These are phyloP conservation scores for Cladophialophora yegresii DNA, from an alignment of 2,329 filamentous ascomycete species.

Conservation along the genomic window DNA sequence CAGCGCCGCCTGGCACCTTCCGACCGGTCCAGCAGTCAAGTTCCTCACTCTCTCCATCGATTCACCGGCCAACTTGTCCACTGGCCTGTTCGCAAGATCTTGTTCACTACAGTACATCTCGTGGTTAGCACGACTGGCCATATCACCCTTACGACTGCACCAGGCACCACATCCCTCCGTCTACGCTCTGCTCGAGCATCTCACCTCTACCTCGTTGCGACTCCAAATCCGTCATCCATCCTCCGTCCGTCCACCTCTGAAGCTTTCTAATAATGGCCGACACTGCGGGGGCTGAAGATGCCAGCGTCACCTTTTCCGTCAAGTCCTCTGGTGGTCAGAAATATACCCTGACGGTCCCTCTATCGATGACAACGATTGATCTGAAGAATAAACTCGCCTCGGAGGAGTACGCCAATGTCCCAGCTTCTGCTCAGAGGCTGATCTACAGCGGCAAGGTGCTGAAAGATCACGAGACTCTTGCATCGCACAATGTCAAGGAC, in stretches of 20 bases:
- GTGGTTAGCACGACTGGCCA: background rate
- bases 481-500: constrained; percentile 89
- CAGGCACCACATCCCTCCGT: background rate
- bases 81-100: background rate
- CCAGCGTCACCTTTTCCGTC: constrained; percentile 86
- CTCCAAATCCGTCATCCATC: constrained; percentile 11
- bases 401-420: constrained; percentile 80
- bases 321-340: constrained; percentile 93
- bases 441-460: constrained; percentile 97
- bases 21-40: background rate
- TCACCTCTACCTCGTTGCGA: background rate
- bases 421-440: constrained; percentile 83
- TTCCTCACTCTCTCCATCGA: constrained; percentile 13
- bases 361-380: constrained; percentile 75
- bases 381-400: constrained; percentile 86
- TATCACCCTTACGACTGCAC: background rate
- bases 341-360: constrained; percentile 77
- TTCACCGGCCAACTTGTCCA: constrained; percentile 8
- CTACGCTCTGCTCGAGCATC: background rate
- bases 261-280: constrained; percentile 30
- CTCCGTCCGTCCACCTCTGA: background rate
- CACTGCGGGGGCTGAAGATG: constrained; percentile 32
- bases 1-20: background rate
- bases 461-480: constrained; percentile 87
- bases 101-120: background rate